These are phyloP conservation scores for Boechera retrofracta DNA, from an alignment of 345 rosid genomes.

Conservation along the genomic window DNA sequence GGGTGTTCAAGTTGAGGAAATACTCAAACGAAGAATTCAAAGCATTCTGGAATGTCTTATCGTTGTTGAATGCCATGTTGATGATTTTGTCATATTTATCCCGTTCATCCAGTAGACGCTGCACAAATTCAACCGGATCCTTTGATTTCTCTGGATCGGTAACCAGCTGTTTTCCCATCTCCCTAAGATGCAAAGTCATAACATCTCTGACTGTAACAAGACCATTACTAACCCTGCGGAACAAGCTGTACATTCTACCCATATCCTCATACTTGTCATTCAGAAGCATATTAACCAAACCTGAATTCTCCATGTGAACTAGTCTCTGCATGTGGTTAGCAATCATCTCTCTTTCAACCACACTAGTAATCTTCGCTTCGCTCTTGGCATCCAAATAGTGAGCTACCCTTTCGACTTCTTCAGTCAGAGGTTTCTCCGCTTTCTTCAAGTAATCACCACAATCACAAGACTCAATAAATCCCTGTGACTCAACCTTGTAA, in stretches of 20 bases:
- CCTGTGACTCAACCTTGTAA: slow-evolving; percentile 81
- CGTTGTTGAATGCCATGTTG: slow-evolving; percentile 69
- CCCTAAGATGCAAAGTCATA: slow-evolving; percentile 91
- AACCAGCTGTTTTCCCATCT: slow-evolving; percentile 88
- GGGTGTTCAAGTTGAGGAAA: slow-evolving; percentile 85
- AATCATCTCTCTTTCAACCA: slow-evolving; percentile 96
- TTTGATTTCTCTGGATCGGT: slow-evolving; percentile 87
- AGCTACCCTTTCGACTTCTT: slow-evolving; percentile 91
- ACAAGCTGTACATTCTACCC: slow-evolving; percentile 88
- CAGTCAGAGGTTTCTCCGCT: slow-evolving; percentile 86
- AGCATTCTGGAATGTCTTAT: slow-evolving; percentile 94
- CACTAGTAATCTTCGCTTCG: slow-evolving; percentile 86
- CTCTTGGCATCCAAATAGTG: slow-evolving; percentile 90
- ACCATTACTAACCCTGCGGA: slow-evolving; percentile 78
- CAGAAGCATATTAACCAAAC: slow-evolving; percentile 86
- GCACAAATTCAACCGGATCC: slow-evolving; percentile 95
- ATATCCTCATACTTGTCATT: slow-evolving; percentile 89
- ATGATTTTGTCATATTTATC: slow-evolving; percentile 84
- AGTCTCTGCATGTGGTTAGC: slow-evolving; percentile 91
- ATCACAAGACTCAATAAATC: slow-evolving; percentile 84
- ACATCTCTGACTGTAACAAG: slow-evolving; percentile 77
- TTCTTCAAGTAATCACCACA: slow-evolving; percentile 94
- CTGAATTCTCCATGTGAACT: slow-evolving; percentile 97
- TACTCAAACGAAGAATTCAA: slow-evolving; percentile 88
- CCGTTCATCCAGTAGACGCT: slow-evolving; percentile 83